Conservation (phyloP, 2,329 filamentous ascomycete genomes). For the Thermothelomyces thermophilus region DNA sequence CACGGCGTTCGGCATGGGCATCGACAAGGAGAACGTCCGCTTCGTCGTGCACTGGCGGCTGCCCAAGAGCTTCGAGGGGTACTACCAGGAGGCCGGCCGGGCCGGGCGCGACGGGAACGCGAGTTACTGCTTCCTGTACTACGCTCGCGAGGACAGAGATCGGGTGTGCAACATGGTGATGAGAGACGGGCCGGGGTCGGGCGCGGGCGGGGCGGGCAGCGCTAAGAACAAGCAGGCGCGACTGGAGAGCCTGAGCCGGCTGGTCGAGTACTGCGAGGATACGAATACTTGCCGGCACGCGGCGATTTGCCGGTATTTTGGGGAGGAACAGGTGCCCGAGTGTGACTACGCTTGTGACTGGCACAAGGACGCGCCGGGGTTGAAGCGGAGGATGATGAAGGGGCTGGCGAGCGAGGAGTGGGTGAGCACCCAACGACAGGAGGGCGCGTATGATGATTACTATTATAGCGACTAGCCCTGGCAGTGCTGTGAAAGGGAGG, state of each 20-base stretch:
- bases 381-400: conserved; percentile 51
- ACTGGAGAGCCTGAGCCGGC: conserved; percentile 55
- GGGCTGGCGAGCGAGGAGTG: conserved; percentile 56
- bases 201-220: not conserved
- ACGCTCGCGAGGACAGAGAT: conserved; percentile 79
- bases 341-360: conserved; percentile 75
- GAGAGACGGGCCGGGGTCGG: conserved; percentile 39
- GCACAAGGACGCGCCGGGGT: conserved; percentile 59
- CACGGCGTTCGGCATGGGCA: conserved; percentile 96
- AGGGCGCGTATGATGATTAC: conserved; percentile 49
- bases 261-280: conserved; percentile 78
- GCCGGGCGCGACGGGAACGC: conserved; percentile 87
- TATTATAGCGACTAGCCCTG: conserved; percentile 42
- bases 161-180: conserved; percentile 55
- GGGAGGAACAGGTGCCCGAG: conserved; percentile 50
- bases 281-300: conserved; percentile 67
- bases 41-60: conserved; percentile 95
- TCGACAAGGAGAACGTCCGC: conserved; percentile 89
- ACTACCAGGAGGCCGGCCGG: conserved; percentile 91
- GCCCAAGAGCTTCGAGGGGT: conserved; percentile 90
- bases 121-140: conserved; percentile 82
- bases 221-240: conserved; percentile 42
- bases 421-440: conserved; percentile 56
- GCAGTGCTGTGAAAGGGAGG: too few relatives aligned
- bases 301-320: conserved; percentile 71